phyloP scores from a whole-genome alignment of 495 filamentous ascomycete species.

The Tetracladium marchalianum region DNA sequence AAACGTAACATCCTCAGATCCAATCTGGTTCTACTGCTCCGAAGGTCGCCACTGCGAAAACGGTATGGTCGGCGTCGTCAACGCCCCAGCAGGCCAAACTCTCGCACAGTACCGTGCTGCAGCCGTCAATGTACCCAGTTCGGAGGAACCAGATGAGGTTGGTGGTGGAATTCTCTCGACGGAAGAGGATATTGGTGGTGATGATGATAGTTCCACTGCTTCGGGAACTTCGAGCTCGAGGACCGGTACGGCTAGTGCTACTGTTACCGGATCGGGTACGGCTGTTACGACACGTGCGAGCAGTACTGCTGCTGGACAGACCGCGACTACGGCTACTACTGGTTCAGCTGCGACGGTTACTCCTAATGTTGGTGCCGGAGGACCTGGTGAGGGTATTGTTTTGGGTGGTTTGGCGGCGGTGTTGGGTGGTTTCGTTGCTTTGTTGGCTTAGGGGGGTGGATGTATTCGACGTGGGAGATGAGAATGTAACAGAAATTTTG shows the following conservation, averaged over 20 bases:
- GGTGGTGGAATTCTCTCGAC: conserved; percentile 4
- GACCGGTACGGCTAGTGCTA: not conserved
- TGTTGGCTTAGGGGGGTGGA: conserved; percentile 6
- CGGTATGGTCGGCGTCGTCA: conserved; percentile 40
- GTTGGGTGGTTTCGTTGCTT: conserved; percentile 7
- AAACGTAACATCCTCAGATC: conserved; percentile 29
- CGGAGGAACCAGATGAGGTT: not conserved
- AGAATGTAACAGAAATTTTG: not conserved
- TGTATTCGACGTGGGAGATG: conserved; percentile 1
- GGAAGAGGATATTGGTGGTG: not conserved
- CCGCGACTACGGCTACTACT: not conserved
- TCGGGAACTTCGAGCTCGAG: not conserved
- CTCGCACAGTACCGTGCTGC: conserved; percentile 3
- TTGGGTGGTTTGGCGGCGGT: conserved; percentile 7
- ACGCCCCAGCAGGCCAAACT: conserved; percentile 19
- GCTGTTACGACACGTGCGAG: not conserved
- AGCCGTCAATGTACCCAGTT: not conserved
- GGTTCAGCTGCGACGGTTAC: not conserved
- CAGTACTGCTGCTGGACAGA: not conserved
- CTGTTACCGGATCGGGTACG: not conserved
- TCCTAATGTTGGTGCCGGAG: not conserved
- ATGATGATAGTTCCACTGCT: too few species aligned
- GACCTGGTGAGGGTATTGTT: not conserved
- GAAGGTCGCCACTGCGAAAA: conserved; percentile 28
- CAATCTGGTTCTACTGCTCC: conserved; percentile 41